Base-by-base conservation (phyloP, 1,139 yeast genomes). In the Kluyveromyces sp. region DNA sequence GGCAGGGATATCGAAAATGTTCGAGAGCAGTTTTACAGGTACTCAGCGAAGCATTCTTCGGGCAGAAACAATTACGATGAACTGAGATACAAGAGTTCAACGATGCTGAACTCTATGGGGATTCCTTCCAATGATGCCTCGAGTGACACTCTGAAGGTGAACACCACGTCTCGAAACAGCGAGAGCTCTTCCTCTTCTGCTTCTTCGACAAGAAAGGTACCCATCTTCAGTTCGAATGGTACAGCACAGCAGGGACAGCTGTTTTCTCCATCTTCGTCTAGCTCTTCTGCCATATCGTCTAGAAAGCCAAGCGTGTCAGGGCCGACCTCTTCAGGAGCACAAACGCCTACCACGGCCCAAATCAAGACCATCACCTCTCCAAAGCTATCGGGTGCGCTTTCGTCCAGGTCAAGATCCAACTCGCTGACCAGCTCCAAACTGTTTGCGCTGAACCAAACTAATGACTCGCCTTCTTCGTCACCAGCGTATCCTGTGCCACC, bases 401-500 rank as follows among this genome's bases (percentile, higher is more conserved):
- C 32, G 26, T 32, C 29, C 20, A 39, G 40, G 31, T 31, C 45
- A 4, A 31, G 50, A 9, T 45, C 48, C 15, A 47, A 36, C 31
- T 47, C 50, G 18, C 16, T 43, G n/a, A 46, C 46, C 26, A 45
- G 48, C 35, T 15, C 40, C 6, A 42, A 42, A 16, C 37, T 44
- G 4, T 40, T 39, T 13, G 40, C 41, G 9, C 33, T 36, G 18
- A 38, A 31, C 31, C 41, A 38, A 16, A 15, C 31, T 12, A n/a
- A 31, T 22, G 48, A 45, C 11, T 29, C 38, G 18, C 18, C 39
- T n/a, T 33, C 36, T n/a, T 41, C 45, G 7, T 47, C 55, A 2
- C 54, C 57, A 6, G 51, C 57, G 9, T 40, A 51, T 26, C 55
- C 54, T 16, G 37, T 53, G 38, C 56, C 58, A 12, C 56, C 58